Conservation (phyloP, 2,329 filamentous ascomycete species). For the Orbilia brochopaga region DNA sequence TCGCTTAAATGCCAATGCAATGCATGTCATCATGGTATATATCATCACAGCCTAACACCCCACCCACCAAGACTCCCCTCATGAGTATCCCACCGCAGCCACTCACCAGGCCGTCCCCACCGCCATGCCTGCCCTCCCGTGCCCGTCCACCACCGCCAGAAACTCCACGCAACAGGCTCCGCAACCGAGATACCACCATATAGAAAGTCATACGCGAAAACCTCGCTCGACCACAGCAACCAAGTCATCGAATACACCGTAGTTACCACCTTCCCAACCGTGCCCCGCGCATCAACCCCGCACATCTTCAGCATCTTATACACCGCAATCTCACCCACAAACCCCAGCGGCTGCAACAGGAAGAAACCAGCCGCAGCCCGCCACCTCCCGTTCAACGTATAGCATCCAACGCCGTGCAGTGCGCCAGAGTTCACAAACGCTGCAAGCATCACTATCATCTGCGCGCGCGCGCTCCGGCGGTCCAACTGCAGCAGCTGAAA, state of each 20-base stretch:
- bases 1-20: background rate
- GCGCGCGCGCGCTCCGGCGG: conserved; percentile 16
- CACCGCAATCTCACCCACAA: conserved; percentile 21
- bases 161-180: conserved; percentile 43
- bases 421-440: conserved; percentile 39
- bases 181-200: conserved; percentile 21
- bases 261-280: conserved; percentile 11
- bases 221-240: conserved; percentile 38
- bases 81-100: conserved; percentile 37
- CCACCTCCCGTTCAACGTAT: conserved; percentile 21
- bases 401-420: conserved; percentile 35
- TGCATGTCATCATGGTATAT: background rate
- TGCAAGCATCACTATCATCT: conserved; percentile 22
- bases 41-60: conserved; percentile 27
- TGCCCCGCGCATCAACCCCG: conserved; percentile 11
- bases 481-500: conserved; percentile 14
- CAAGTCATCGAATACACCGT: conserved; percentile 28
- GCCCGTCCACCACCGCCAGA: conserved; percentile 33
- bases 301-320: conserved; percentile 10
- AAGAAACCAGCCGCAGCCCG: conserved; percentile 21
- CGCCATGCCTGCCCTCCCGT: conserved; percentile 24
- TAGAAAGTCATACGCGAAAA: conserved; percentile 46
- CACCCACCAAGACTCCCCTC: conserved; percentile 28
- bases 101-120: conserved; percentile 24
- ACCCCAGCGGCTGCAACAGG: conserved; percentile 32